phyloP scores from a whole-genome alignment of 805 yeast genomes.

The Saccharomyces kudriavzevii region DNA sequence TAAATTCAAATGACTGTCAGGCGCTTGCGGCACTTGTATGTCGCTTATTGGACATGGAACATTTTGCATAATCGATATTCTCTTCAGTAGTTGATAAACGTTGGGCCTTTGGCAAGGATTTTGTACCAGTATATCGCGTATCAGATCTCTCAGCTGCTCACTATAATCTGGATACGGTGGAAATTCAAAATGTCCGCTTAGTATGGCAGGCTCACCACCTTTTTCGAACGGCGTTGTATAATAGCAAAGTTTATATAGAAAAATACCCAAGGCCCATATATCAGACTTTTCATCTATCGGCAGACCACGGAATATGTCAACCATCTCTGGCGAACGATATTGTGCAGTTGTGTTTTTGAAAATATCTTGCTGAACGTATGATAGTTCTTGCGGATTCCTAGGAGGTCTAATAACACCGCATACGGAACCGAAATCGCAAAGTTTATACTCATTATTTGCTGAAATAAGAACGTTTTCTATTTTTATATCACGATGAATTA shows the following conservation, averaged over 20 bases:
- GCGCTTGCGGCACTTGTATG: conserved; percentile 3
- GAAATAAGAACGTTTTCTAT: conserved; percentile 72
- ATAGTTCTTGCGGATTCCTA: conserved; percentile 49
- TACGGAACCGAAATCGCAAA: conserved; percentile 81
- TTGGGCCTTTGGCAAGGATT: conserved; percentile 70
- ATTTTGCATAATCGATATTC: conserved; percentile 54
- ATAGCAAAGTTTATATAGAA: conserved; percentile 68
- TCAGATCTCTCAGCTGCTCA: conserved; percentile 53
- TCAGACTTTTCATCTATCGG: conserved; percentile 79
- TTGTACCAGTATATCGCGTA: conserved; percentile 50
- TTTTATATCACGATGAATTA: conserved; percentile 73
- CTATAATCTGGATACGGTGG: conserved; percentile 53
- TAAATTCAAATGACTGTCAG: not conserved
- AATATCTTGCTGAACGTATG: conserved; percentile 55
- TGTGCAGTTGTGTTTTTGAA: conserved; percentile 80
- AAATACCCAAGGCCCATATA: conserved; percentile 79
- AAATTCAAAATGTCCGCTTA: conserved; percentile 46
- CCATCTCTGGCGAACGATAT: conserved; percentile 79
- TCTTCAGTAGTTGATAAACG: conserved; percentile 61
- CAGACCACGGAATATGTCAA: conserved; percentile 57
- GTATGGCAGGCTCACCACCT: conserved; percentile 54
- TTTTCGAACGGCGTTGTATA: conserved; percentile 77
- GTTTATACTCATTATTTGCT: conserved; percentile 48
- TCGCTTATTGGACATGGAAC: conserved; percentile 34
- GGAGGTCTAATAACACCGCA: conserved; percentile 60